Percentiles rank a stretch among this genome's conserved stretches.
Conservation (phyloP, 2,329 filamentous ascomycete genomes). For the Aureobasidium sp. region DNA sequence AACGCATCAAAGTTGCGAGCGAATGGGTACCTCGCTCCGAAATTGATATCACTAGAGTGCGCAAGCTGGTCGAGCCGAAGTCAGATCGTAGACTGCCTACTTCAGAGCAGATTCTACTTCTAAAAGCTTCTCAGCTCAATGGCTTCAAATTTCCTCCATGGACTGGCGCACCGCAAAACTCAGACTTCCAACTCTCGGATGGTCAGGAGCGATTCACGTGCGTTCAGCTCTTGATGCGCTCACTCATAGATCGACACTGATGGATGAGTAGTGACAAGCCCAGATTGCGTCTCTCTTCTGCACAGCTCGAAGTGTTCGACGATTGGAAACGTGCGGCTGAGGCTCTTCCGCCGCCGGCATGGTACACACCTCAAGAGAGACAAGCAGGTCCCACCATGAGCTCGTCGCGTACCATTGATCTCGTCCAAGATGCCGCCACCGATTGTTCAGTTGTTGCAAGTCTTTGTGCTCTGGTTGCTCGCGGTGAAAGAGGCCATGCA, state of each 20-base stretch:
- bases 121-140: conserved; percentile 71
- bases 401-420: conserved; percentile 55
- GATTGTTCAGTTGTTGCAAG: conserved; percentile 97
- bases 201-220: conserved; percentile 56
- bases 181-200: conserved; percentile 51
- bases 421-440: conserved; percentile 91
- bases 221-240: conserved; percentile 21
- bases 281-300: conserved; percentile 61
- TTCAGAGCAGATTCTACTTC: conserved; percentile 66
- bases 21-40: conserved; percentile 18
- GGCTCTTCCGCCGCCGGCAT: conserved; percentile 43
- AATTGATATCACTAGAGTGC: conserved; percentile 19
- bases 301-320: conserved; percentile 65
- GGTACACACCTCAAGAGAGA: conserved; percentile 23
- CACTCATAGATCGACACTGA: neutral
- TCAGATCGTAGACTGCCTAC: conserved; percentile 58
- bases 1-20: conserved; percentile 57
- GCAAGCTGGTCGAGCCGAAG: conserved; percentile 35
- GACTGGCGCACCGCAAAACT: conserved; percentile 51
- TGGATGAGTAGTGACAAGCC: conserved; percentile 51
- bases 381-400: conserved; percentile 46
- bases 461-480: conserved; percentile 69
- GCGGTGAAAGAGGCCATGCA: conserved; percentile 58
- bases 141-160: conserved; percentile 80
- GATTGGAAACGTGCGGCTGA: conserved; percentile 77